These are phyloP conservation scores for Suhomyces vadensis DNA, from an alignment of 805 yeast species.

Conservation along the genomic window DNA sequence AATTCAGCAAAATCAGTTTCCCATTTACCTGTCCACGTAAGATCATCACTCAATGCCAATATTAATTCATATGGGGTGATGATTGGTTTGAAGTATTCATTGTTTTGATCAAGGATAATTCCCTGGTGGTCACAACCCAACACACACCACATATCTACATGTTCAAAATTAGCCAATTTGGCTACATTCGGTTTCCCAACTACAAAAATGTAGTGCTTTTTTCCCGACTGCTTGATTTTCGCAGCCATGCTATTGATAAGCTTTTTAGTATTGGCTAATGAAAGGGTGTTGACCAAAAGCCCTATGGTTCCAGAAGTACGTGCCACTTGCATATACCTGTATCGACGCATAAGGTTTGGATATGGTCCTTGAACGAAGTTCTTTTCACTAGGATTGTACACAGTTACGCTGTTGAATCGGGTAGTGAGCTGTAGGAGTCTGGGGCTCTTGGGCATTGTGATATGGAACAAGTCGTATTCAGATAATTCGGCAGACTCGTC, in stretches of 20 bases:
- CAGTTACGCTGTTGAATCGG: constrained; percentile 53
- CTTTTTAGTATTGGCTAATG: constrained; percentile 70
- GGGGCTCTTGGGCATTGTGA: constrained; percentile 76
- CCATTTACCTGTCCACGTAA: constrained; percentile 95
- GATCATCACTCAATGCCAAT: constrained; percentile 72
- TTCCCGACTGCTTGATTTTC: constrained; percentile 72
- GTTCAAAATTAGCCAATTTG: constrained; percentile 91
- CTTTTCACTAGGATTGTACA: constrained; percentile 46
- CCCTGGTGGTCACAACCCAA: constrained; percentile 96
- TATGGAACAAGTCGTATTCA: constrained; percentile 62
- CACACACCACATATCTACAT: constrained; percentile 92
- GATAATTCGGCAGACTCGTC: constrained; percentile 22
- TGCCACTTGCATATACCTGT: constrained; percentile 83
- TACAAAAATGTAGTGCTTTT: constrained; percentile 90
- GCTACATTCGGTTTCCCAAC: constrained; percentile 99
- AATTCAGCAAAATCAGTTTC: constrained; percentile 69
- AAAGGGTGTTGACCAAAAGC: constrained; percentile 83
- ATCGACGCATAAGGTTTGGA: constrained; percentile 81
- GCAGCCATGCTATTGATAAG: constrained; percentile 60
- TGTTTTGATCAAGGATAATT: constrained; percentile 72
- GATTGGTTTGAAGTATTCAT: constrained; percentile 86
- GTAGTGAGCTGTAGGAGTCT: constrained; percentile 75
- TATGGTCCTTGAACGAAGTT: constrained; percentile 56
- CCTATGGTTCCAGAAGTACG: constrained; percentile 92
- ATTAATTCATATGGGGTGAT: constrained; percentile 91